Base-by-base conservation (phyloP, 2,329 filamentous ascomycete species). In the Fusarium armeniacum region DNA sequence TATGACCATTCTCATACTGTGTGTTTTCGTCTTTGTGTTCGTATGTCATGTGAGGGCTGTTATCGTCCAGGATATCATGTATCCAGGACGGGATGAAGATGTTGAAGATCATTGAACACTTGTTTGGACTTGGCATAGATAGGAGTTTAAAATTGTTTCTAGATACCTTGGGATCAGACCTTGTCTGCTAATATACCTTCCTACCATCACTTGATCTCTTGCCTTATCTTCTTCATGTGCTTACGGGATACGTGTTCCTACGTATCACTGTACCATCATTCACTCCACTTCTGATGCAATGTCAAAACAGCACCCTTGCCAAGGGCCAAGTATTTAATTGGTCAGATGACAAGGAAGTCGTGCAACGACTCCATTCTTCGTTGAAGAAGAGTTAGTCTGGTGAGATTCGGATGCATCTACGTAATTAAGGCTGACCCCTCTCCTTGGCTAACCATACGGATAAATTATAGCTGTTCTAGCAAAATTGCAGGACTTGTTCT, bases 51-150 rank as follows among this genome's bases (percentile, higher is more conserved):
- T 85, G 16, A 77, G 81, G 30, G 85, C 85, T 7, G 80, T 87
- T 32, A 65, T 84, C 9, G 70, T 76, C 15, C 83, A 85, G 71
- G 85, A 87, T 52, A 87, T 87, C 65, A 84, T 87, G 82, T 86
- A 86, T 52, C 84, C 85, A 1, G 84, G 83, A 24, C 76, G 45
- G 84, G 63, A 87, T 63, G 85, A 87, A 73, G 85, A 87, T 62
- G 81, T 85, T 24, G 78, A 84, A 33, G 83, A 86, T 57, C 81
- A 83, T 63, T 82, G 70, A 74, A 24, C 13, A 26, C 2, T 11
- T n/a, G 6, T 12, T 20, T 30, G 18, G 12, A 6, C 5, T 28
- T 15, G n/a, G 20, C 12, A 52, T 52, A 30, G 35, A 30, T 4
- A 16, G 49, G 49, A 36, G 49, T 51, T 51, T 12, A 51, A 40